Percentiles rank a stretch among this genome's conserved stretches.
Conservation (phyloP, 108 stramenopile species). For the Nitzschia inconspicua region DNA sequence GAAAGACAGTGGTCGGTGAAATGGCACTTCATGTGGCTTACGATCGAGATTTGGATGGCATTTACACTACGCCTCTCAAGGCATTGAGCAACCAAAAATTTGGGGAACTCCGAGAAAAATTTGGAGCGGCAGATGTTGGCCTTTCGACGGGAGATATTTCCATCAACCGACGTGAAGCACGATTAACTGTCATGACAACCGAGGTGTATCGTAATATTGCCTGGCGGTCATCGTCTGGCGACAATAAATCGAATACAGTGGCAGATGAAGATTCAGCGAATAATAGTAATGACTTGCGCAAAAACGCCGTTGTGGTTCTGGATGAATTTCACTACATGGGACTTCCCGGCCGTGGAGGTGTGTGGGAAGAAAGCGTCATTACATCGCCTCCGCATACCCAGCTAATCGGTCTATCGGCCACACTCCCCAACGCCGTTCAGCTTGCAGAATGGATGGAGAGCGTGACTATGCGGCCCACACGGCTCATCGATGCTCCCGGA, state of each 20-base stretch:
- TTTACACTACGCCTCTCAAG: constrained; percentile 94
- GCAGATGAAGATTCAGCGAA: not conserved
- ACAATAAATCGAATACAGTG: too few species aligned
- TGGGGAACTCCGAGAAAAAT: constrained; percentile 74
- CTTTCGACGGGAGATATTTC: constrained; percentile 77
- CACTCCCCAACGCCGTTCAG: constrained; percentile 72
- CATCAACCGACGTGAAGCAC: constrained; percentile 75
- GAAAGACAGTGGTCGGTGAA: constrained; percentile 82
- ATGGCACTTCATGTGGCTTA: constrained; percentile 81
- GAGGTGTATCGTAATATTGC: constrained; percentile 95
- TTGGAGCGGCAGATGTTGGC: constrained; percentile 70
- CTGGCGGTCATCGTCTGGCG: constrained; percentile 43
- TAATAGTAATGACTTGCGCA: constrained; percentile 46
- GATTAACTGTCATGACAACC: constrained; percentile 91
- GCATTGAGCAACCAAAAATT: constrained; percentile 95
- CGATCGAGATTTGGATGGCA: constrained; percentile 52
- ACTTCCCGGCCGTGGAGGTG: constrained; percentile 85
- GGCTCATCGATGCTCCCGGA: constrained; percentile 76
- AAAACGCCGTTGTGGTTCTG: constrained; percentile 85
- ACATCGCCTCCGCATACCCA: constrained; percentile 76
- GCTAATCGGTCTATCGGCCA: constrained; percentile 90
- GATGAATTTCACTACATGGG: constrained; percentile 99
- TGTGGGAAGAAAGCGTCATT: constrained; percentile 95
- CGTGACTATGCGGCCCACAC: constrained; percentile 69
- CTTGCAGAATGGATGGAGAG: constrained; percentile 78